These are phyloP conservation scores for Sphagnurus paluster DNA, from an alignment of 1,284 basidiomycete species.

Conservation along the genomic window DNA sequence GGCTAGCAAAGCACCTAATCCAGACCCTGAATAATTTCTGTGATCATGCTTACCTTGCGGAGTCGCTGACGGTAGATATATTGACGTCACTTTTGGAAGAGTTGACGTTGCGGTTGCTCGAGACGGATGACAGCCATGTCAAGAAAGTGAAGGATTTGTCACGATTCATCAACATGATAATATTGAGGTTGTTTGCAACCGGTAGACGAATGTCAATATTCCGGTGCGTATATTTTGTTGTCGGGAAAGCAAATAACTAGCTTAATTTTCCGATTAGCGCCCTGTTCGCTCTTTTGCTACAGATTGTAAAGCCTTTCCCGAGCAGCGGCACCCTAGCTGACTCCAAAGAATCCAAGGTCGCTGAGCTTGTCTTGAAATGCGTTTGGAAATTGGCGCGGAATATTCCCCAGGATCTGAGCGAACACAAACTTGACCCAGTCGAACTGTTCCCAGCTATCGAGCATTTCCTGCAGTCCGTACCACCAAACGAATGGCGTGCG, in stretches of 20 bases:
- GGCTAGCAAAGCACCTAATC: conserved; percentile 93
- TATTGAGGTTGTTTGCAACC: conserved; percentile 90
- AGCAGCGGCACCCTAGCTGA: conserved; percentile 64
- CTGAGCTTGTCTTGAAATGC: conserved; percentile 96
- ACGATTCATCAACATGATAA: conserved; percentile 97
- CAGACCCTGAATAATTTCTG: conserved; percentile 93
- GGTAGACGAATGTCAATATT: conserved; percentile 92
- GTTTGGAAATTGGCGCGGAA: conserved; percentile 97
- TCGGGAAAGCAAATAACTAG: conserved; percentile 11
- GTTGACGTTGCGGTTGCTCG: conserved; percentile 84
- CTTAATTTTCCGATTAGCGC: conserved; percentile 33
- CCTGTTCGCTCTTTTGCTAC: conserved; percentile 81
- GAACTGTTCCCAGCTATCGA: conserved; percentile 94
- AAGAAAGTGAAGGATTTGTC: conserved; percentile 86
- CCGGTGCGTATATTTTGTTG: conserved; percentile 55
- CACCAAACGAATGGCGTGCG: conserved; percentile 94
- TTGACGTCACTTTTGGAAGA: conserved; percentile 82
- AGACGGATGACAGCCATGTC: conserved; percentile 83
- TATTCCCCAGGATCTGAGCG: conserved; percentile 88
- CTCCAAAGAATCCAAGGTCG: conserved; percentile 86
- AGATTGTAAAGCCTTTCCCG: conserved; percentile 88
- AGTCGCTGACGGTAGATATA: conserved; percentile 80
- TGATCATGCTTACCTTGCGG: conserved; percentile 79
- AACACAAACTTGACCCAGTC: conserved; percentile 80
- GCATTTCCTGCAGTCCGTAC: conserved; percentile 89